Percentiles rank a stretch among this genome's conserved stretches.
Conservation (phyloP, 1,284 basidiomycete genomes). For the Phenoliferia sp. region DNA sequence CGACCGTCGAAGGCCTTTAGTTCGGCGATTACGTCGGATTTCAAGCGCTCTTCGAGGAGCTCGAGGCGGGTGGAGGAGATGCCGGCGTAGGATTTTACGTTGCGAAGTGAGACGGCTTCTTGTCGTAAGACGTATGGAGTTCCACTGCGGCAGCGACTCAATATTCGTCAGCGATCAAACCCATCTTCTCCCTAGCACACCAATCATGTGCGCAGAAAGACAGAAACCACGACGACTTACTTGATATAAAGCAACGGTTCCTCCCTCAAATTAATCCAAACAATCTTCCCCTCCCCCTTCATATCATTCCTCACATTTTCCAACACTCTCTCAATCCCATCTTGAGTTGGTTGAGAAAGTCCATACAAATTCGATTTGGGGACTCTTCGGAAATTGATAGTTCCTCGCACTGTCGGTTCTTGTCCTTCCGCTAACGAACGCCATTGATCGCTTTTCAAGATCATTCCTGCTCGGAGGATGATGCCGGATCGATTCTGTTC, state of each 20-base stretch:
- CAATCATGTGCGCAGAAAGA: too few species aligned
- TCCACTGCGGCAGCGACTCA: conserved; percentile 1
- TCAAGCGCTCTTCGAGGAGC: conserved; percentile 83
- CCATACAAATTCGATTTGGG: conserved; percentile 81
- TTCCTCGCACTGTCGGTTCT: conserved; percentile 61
- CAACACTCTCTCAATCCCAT: conserved; percentile 82
- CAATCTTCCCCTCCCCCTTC: conserved; percentile 57
- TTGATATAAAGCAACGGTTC: conserved; percentile 95
- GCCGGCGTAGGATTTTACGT: conserved; percentile 50
- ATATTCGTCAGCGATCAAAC: neutral
- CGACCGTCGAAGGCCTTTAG: conserved; percentile 77
- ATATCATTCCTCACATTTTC: conserved; percentile 51
- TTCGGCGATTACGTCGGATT: conserved; percentile 82
- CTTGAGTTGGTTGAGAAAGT: conserved; percentile 80
- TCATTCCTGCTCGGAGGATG: conserved; percentile 78
- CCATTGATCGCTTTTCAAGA: conserved; percentile 85
- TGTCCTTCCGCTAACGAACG: conserved; percentile 19
- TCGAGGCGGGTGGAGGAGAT: conserved; percentile 84
- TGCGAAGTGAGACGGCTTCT: conserved; percentile 40
- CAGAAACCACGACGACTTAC: conserved; percentile 43
- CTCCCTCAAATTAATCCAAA: conserved; percentile 76
- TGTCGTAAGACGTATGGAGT: conserved; percentile 47
- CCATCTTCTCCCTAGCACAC: too few species aligned
- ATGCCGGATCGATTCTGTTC: conserved; percentile 80
- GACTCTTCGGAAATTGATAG: conserved; percentile 89